Evolutionary conservation across 2,329 filamentous ascomycete genomes (phyloP).

Genomic region (Lasiodiplodia hormozganensis): DNA sequence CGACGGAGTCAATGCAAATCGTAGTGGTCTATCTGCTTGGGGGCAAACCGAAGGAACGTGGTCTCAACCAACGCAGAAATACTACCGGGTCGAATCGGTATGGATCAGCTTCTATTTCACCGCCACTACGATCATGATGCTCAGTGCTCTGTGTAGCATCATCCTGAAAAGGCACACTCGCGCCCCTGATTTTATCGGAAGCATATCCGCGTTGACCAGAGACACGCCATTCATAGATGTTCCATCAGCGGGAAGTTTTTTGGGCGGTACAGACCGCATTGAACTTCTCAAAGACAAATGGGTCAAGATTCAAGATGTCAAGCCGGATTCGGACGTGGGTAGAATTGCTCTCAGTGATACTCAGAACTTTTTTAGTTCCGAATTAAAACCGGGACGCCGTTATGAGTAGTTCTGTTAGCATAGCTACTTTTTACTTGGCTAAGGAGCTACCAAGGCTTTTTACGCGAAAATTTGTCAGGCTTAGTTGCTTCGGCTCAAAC

Average conservation of each 20-base stretch:
- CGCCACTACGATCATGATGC: background rate
- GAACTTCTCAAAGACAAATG: background rate
- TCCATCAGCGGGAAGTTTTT: background rate
- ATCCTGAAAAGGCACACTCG: background rate
- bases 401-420: too few species aligned
- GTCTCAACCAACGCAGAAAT: background rate
- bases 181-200: slow-evolving; percentile 1
- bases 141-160: background rate
- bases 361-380: too few species aligned
- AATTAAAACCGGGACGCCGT: too few species aligned
- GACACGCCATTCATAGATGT: background rate
- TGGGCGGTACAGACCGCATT: background rate
- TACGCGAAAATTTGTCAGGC: too few species aligned
- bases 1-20: background rate
- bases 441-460: too few species aligned
- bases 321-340: background rate
- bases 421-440: too few species aligned
- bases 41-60: background rate
- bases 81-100: background rate
- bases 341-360: background rate
- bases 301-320: background rate
- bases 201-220: background rate
- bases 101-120: background rate
- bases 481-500: too few species aligned
- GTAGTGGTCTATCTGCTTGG: background rate